Percentiles rank a stretch among this genome's conserved stretches.
Evolutionary conservation across 345 rosid genomes (phyloP).

Genomic region (Lepidium sativum): DNA sequence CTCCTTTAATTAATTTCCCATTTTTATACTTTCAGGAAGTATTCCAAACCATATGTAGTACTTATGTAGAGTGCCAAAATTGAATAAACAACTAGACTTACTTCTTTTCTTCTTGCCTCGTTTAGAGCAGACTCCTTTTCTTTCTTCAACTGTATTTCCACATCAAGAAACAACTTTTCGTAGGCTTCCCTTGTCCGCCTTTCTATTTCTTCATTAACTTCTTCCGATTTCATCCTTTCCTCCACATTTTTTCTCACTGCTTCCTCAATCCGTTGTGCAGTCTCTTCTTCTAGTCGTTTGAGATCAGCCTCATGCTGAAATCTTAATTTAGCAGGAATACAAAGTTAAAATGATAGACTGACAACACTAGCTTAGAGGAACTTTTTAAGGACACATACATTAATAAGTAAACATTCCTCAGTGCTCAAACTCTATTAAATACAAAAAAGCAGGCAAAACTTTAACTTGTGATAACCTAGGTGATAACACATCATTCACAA

Average conservation of each 20-base stretch:
- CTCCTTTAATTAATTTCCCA: conserved; percentile 34
- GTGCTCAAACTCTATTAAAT: not conserved
- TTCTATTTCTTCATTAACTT: conserved; percentile 47
- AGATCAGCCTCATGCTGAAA: conserved; percentile 57
- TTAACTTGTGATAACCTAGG: not conserved
- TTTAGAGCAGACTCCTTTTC: conserved; percentile 68
- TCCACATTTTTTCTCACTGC: conserved; percentile 70
- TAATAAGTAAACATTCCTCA: not conserved
- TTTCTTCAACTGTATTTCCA: conserved; percentile 44
- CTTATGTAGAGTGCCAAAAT: not conserved
- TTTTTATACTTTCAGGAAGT: not conserved
- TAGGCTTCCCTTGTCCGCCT: conserved; percentile 54
- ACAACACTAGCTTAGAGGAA: not conserved
- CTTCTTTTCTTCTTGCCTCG: conserved; percentile 67
- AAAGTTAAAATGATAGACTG: not conserved
- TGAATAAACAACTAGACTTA: conserved; percentile 21
- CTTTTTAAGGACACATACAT: not conserved
- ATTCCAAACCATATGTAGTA: not conserved
- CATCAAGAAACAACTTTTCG: conserved; percentile 56
- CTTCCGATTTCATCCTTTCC: conserved; percentile 50
- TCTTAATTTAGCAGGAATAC: conserved; percentile 26
- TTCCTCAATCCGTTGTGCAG: conserved; percentile 64
- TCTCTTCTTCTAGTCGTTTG: conserved; percentile 65
- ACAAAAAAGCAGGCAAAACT: not conserved
- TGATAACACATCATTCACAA: not conserved